Conservation (phyloP, 2,329 filamentous ascomycete genomes). For the Phialemonium atrogriseum region DNA sequence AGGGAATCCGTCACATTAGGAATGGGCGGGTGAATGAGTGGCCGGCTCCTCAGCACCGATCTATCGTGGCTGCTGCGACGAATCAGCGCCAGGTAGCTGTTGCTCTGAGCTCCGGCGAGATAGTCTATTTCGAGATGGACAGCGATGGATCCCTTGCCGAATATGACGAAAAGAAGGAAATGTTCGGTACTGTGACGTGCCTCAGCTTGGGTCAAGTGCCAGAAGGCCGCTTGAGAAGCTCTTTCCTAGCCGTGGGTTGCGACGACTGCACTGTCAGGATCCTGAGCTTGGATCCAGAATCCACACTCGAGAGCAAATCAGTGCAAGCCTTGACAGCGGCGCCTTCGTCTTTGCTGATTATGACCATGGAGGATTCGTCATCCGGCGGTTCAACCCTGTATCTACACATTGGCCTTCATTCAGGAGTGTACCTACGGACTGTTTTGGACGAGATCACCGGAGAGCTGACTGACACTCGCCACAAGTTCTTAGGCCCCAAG, state of each 20-base stretch:
- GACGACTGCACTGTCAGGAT: constrained; percentile 95
- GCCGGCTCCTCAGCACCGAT: constrained; percentile 86
- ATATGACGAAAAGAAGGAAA: constrained; percentile 89
- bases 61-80: constrained; percentile 88
- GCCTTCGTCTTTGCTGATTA: constrained; percentile 81
- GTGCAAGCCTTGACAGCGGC: constrained; percentile 89
- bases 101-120: constrained; percentile 89
- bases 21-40: constrained; percentile 79
- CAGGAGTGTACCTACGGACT: constrained; percentile 90
- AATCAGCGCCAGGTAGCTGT: constrained; percentile 92
- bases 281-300: constrained; percentile 80
- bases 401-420: constrained; percentile 91
- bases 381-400: constrained; percentile 84
- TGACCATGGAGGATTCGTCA: constrained; percentile 91
- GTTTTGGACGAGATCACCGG: constrained; percentile 93
- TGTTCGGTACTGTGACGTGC: constrained; percentile 91
- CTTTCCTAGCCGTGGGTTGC: constrained; percentile 91
- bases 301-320: constrained; percentile 85
- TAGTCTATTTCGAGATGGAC: constrained; percentile 98
- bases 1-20: constrained; percentile 85
- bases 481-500: constrained; percentile 88
- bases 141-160: constrained; percentile 82
- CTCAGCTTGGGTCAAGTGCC: constrained; percentile 91
- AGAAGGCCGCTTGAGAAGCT: constrained; percentile 79
- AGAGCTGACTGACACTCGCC: constrained; percentile 88